A percentile compares a stretch with the other conserved stretches of the same genome.
phyloP scores from a whole-genome alignment of 345 rosid genomes.

The Salix caprea region DNA sequence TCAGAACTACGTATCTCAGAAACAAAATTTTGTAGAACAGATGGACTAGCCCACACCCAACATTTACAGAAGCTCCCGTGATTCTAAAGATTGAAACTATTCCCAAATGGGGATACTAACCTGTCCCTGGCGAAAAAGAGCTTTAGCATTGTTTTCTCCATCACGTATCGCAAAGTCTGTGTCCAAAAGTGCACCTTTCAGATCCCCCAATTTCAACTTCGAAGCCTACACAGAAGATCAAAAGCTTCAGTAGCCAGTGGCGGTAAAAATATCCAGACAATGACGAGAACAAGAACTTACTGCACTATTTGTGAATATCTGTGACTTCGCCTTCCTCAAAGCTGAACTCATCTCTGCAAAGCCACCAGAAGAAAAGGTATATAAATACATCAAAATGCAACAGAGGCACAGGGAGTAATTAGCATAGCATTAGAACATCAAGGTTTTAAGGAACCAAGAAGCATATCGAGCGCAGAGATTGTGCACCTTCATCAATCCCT shows the following conservation, averaged over 20 bases:
- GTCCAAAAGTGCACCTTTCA: slow-evolving; percentile 80
- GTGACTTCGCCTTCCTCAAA: slow-evolving; percentile 84
- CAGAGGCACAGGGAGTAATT: background rate
- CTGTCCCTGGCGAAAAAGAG: slow-evolving; percentile 97
- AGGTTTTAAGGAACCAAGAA: background rate
- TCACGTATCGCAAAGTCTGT: slow-evolving; percentile 91
- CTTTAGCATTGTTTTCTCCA: slow-evolving; percentile 78
- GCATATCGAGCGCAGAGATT: background rate
- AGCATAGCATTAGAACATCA: background rate
- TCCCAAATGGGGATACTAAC: slow-evolving; percentile 33
- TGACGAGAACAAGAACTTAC: slow-evolving; percentile 42
- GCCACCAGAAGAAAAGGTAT: slow-evolving; percentile 9
- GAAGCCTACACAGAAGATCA: slow-evolving; percentile 51
- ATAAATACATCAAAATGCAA: slow-evolving; percentile 3
- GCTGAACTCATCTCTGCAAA: slow-evolving; percentile 62
- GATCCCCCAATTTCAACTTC: slow-evolving; percentile 76
- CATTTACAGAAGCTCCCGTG: background rate
- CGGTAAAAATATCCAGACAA: background rate
- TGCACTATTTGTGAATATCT: slow-evolving; percentile 82
- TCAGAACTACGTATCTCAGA: background rate
- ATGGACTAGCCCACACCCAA: background rate
- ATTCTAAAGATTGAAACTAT: slow-evolving; percentile 7
- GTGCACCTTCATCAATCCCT: slow-evolving; percentile 78
- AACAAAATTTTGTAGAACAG: background rate
- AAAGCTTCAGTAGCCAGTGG: background rate